Evolutionary conservation across 1,284 basidiomycete genomes (phyloP).

Genomic region (Bjerkandera adusta): DNA sequence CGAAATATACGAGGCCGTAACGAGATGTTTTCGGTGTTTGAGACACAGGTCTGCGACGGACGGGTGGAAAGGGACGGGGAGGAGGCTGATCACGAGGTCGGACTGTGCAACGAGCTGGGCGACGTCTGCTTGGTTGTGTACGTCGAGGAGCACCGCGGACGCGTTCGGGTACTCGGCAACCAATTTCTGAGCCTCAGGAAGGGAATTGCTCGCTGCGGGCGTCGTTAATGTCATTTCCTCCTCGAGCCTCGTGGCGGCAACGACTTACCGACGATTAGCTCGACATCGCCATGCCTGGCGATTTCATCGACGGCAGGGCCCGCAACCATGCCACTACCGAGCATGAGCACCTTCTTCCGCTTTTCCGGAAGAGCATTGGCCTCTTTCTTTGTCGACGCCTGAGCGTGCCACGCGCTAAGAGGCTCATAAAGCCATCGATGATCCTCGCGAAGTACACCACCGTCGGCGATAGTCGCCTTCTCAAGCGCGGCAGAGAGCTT

Average conservation of each 20-base stretch:
- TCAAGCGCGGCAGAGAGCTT: constrained; percentile 44
- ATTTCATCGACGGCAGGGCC: constrained; percentile 81
- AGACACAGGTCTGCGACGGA: constrained; percentile 79
- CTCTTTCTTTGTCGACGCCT: not conserved
- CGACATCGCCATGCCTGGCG: constrained; percentile 52
- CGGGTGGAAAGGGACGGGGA: constrained; percentile 81
- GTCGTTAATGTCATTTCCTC: constrained; percentile 3
- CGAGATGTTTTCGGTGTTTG: constrained; percentile 70
- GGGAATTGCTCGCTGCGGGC: constrained; percentile 70
- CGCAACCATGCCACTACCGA: constrained; percentile 93
- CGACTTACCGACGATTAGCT: constrained; percentile 74
- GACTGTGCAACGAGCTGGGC: constrained; percentile 51
- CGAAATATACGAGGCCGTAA: constrained; percentile 93
- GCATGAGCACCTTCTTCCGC: constrained; percentile 71
- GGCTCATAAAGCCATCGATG: constrained; percentile 62
- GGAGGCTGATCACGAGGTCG: constrained; percentile 64
- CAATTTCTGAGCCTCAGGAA: constrained; percentile 58
- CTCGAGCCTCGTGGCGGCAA: constrained; percentile 3
- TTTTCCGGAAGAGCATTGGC: not conserved
- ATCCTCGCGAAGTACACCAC: constrained; percentile 50
- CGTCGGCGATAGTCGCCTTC: constrained; percentile 68
- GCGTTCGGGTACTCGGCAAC: constrained; percentile 56
- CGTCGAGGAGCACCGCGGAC: constrained; percentile 60
- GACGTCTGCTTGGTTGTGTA: constrained; percentile 52
- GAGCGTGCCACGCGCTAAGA: constrained; percentile 44